Evolutionary conservation across 2,329 filamentous ascomycete genomes (phyloP), one percentile per base, ranked within the genome.

Genomic region (Fusarium siculi): DNA sequence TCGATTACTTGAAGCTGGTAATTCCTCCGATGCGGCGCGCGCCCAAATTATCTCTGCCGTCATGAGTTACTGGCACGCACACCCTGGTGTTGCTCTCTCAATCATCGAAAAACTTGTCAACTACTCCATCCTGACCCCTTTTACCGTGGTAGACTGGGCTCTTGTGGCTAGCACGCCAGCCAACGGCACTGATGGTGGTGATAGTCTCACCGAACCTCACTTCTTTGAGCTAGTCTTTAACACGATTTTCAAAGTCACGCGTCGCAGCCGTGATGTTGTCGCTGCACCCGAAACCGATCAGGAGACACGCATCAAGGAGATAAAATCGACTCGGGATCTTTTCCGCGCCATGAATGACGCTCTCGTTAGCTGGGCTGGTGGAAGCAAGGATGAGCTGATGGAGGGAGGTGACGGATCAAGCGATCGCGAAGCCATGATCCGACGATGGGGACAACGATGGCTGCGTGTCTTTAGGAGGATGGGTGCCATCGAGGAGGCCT

Each of bases 61-160:
- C 43, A 93, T 98, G 85, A 88, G 91, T 44, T 99, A 98, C 85
- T 99, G 96, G 96, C 89, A 90, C 52, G 92, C 96, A 37, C 96
- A 99, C 78, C 95, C 96, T 0, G 96, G 96, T 67, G 92, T 97
- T 47, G 96, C 95, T 7, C 90, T 98, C 75, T 93, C 93, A 76
- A 97, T 99, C 77, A 89, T 98, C 66, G 96, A 98, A 85, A 98
- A 98, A 83, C 89, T 99, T 9, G 91, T 99, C 76, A 99, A 98
- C 84, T 99, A 98, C 84, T 95, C 93, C 19, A 97, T 99, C 76
- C 87, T 99, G 40, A 95, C 93, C 14, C 96, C 96, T 0, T 86
- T 91, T 64, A 92, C 92, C 21, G 95, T 99, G 34, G 89, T 98
- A 53, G 92, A 97, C 78, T 99, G 96, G 96, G 94, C 94, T 2